Percentiles rank a stretch among this genome's conserved stretches.
Conservation (phyloP, 768 basidiomycete species). For the Macrolepiota albuminosa region DNA sequence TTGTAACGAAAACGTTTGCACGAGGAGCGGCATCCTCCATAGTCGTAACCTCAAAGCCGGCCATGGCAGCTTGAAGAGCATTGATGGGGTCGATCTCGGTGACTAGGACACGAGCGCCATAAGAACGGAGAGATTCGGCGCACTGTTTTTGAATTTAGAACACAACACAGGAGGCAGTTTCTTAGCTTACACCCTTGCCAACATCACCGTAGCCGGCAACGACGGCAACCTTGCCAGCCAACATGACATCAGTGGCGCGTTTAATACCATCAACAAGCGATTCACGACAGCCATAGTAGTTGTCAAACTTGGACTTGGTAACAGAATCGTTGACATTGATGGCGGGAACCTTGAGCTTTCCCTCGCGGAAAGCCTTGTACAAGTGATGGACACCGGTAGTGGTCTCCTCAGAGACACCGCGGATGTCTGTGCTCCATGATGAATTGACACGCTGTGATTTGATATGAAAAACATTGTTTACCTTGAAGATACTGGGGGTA, state of each 20-base stretch:
- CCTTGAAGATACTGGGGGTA: constrained; percentile 85
- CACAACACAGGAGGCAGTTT: background rate
- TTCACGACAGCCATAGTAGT: constrained; percentile 98
- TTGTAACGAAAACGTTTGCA: constrained; percentile 92
- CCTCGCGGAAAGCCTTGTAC: constrained; percentile 96
- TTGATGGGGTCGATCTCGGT: constrained; percentile 99
- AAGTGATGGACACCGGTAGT: constrained; percentile 99
- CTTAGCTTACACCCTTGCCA: constrained; percentile 86
- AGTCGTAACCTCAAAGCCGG: constrained; percentile 96
- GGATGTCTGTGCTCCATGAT: constrained; percentile 54
- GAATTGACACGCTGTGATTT: background rate
- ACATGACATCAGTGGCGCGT: constrained; percentile 99
- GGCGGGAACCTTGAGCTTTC: constrained; percentile 93
- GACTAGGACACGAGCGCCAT: constrained; percentile 92
- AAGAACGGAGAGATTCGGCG: constrained; percentile 94
- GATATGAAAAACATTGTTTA: constrained; percentile 18
- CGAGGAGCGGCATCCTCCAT: constrained; percentile 96
- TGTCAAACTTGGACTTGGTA: constrained; percentile 99
- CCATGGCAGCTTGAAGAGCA: constrained; percentile 99
- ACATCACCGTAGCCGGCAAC: constrained; percentile 99
- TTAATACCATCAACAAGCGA: constrained; percentile 99
- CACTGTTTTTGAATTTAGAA: constrained; percentile 51
- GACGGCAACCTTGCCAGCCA: constrained; percentile 98
- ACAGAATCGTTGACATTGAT: constrained; percentile 99
- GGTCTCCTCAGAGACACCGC: constrained; percentile 97